phyloP scores from a whole-genome alignment of 202 grass and related monocot genomes.

The Schoenoplectus tabernaemontani region DNA sequence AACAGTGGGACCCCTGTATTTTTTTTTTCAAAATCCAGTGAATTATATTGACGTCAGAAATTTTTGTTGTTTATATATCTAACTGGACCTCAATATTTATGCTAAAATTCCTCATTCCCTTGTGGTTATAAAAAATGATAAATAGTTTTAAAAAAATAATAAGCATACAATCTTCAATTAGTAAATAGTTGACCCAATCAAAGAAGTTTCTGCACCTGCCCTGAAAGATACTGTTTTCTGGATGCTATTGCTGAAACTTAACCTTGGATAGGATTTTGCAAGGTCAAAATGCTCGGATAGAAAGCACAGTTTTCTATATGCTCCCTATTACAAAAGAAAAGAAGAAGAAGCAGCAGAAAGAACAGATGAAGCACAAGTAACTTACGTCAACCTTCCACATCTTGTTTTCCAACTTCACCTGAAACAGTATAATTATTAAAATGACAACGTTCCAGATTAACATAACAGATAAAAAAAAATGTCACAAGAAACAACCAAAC shows the following conservation, averaged over 20 bases:
- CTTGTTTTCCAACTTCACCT: conserved; percentile 99
- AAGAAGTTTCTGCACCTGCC: too few species aligned
- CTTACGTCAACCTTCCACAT: conserved; percentile 96
- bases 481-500: neutral
- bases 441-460: neutral
- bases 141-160: neutral
- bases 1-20: neutral
- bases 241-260: neutral
- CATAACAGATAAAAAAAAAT: neutral
- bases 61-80: neutral
- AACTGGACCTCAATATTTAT: neutral
- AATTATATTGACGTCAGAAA: neutral
- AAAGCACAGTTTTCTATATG: neutral
- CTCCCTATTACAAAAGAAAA: neutral
- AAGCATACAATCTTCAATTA: neutral
- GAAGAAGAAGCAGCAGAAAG: neutral
- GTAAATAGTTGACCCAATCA: too few species aligned
- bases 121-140: too few species aligned
- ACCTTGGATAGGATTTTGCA: neutral
- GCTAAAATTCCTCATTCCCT: too few species aligned
- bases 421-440: conserved; percentile 11
- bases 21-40: neutral
- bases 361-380: neutral
- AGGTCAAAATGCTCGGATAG: neutral
- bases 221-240: neutral